phyloP scores from a whole-genome alignment of 225 moss, liverwort and hornwort genomes.

The Thuidium tamariscinum region DNA sequence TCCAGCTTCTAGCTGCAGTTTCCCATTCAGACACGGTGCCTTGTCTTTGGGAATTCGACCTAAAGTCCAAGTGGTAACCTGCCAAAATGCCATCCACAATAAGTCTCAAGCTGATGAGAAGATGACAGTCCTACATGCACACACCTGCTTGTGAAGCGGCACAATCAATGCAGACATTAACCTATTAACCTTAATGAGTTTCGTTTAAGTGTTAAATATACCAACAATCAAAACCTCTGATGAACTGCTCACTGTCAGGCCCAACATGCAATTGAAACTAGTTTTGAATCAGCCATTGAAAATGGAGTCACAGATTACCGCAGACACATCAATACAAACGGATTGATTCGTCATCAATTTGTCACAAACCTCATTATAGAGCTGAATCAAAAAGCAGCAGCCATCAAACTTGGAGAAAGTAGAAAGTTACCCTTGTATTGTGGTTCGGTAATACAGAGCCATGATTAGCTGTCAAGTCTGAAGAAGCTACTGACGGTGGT shows the following conservation, averaged over 20 bases:
- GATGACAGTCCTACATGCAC: background rate
- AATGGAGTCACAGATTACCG: background rate
- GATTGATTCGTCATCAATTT: background rate
- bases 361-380: background rate
- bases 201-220: background rate
- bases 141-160: background rate
- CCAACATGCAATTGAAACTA: background rate
- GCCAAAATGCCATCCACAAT: conserved; percentile 8
- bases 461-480: conserved; percentile 77
- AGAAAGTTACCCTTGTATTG: conserved; percentile 57
- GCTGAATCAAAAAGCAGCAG: background rate
- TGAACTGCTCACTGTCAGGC: background rate
- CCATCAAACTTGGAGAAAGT: background rate
- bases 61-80: conserved; percentile 80
- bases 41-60: conserved; percentile 94
- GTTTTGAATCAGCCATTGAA: background rate
- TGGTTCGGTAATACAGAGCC: conserved; percentile 69
- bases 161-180: background rate
- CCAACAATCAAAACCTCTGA: background rate
- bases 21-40: conserved; percentile 80
- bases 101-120: background rate
- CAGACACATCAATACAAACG: background rate
- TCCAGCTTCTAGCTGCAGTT: conserved; percentile 66
- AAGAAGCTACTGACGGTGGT: conserved; percentile 64
- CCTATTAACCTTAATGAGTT: background rate